A percentile compares a stretch with the other conserved stretches of the same genome.
Evolutionary conservation across 1,284 basidiomycete genomes (phyloP).

Genomic region (Malassezia sp.): DNA sequence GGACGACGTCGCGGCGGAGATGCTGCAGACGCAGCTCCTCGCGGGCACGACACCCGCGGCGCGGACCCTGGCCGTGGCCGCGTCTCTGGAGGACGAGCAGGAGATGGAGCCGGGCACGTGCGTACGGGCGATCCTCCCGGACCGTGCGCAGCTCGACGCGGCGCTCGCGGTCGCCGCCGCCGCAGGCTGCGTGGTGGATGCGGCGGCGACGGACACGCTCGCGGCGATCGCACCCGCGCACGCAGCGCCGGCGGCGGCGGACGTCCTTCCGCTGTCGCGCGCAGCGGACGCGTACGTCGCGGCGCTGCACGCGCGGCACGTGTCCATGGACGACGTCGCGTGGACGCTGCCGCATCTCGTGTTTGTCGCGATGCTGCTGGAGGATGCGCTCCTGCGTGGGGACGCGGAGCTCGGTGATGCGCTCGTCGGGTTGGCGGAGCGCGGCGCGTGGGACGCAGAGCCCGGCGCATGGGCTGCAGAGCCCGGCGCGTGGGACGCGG

Average conservation of each 20-base stretch:
- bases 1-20: slow-evolving; percentile 2
- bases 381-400: slow-evolving; percentile 48
- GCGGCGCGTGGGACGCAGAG: not conserved
- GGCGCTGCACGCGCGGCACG: slow-evolving; percentile 57
- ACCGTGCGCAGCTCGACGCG: not conserved
- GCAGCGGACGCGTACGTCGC: slow-evolving; percentile 56
- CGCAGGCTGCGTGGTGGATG: no score
- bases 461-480: not conserved
- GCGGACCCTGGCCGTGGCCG: not conserved
- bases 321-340: slow-evolving; percentile 50
- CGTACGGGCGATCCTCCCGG: slow-evolving; percentile 1
- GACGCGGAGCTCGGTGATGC: not conserved
- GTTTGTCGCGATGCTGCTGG: slow-evolving; percentile 40
- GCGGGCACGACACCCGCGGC: not conserved
- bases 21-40: slow-evolving; percentile 1
- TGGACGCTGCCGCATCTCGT: slow-evolving; percentile 47
- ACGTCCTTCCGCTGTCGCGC: slow-evolving; percentile 59
- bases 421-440: not conserved
- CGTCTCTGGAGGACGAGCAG: not conserved
- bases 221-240: no score
- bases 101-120: not conserved
- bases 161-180: not conserved
- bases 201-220: no score
- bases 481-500: not conserved
- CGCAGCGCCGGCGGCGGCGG: slow-evolving; percentile 35